Evolutionary conservation across 495 filamentous ascomycete genomes (phyloP).

Genomic region (Sordaria brevicollis): DNA sequence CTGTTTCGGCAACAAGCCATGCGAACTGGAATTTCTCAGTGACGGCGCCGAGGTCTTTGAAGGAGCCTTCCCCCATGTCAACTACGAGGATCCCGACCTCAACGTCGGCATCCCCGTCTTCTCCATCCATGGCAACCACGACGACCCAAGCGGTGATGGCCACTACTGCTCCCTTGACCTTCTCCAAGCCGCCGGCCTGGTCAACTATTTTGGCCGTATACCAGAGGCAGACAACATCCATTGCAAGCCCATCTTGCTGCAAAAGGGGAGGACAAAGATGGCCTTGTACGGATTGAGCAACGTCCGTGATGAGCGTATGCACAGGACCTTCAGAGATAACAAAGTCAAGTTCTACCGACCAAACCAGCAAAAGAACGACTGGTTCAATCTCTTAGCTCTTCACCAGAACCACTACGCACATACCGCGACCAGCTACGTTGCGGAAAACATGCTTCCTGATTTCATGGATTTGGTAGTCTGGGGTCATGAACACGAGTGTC

Average conservation of each 20-base stretch:
- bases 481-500: slow-evolving; percentile 97
- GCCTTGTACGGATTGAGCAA: slow-evolving; percentile 96
- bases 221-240: slow-evolving; percentile 87
- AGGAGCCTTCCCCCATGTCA: slow-evolving; percentile 79
- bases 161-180: slow-evolving; percentile 83
- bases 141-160: slow-evolving; percentile 91
- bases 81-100: slow-evolving; percentile 96
- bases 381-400: slow-evolving; percentile 93
- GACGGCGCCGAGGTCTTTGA: slow-evolving; percentile 85
- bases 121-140: slow-evolving; percentile 97
- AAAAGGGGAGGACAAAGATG: slow-evolving; percentile 89
- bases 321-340: slow-evolving; percentile 84
- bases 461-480: slow-evolving; percentile 90
- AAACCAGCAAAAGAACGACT: slow-evolving; percentile 70
- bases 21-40: slow-evolving; percentile 88
- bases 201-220: slow-evolving; percentile 93
- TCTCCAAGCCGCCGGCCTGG: slow-evolving; percentile 76
- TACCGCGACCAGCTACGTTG: slow-evolving; percentile 80
- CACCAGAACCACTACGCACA: slow-evolving; percentile 95
- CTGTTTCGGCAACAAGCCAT: slow-evolving; percentile 89
- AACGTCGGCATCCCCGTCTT: slow-evolving; percentile 97
- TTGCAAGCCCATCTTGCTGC: slow-evolving; percentile 81
- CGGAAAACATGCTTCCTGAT: slow-evolving; percentile 86
- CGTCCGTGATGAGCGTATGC: slow-evolving; percentile 88
- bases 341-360: slow-evolving; percentile 91